Evolutionary conservation across 1,139 yeast species (phyloP).

Genomic region (Sugiyamaella xylanicola): DNA sequence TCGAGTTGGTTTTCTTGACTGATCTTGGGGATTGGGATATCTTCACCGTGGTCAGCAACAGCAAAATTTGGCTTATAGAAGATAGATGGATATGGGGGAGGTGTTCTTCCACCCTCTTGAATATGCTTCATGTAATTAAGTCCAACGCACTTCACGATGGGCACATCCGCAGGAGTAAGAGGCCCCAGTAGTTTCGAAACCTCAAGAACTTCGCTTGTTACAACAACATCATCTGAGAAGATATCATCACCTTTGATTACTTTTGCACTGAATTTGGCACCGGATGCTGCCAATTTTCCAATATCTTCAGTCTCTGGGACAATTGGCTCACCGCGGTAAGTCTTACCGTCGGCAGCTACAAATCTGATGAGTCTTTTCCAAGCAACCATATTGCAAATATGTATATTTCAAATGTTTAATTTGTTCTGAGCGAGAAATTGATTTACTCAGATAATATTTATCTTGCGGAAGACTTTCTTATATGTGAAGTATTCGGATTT

Average conservation of each 20-base stretch:
- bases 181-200: constrained; percentile 12
- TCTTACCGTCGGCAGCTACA: constrained; percentile 17
- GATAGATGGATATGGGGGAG: constrained; percentile 12
- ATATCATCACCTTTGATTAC: constrained; percentile 16
- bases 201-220: constrained; percentile 13
- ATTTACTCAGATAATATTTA: background rate
- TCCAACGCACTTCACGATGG: constrained; percentile 22
- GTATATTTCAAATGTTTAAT: background rate
- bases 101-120: constrained; percentile 14
- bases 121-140: constrained; percentile 26
- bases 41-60: constrained; percentile 5
- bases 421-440: too few species aligned
- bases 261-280: constrained; percentile 26
- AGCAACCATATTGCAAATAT: constrained; percentile 19
- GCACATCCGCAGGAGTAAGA: constrained; percentile 7
- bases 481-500: background rate
- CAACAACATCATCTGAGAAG: constrained; percentile 9
- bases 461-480: too few species aligned
- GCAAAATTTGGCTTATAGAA: constrained; percentile 7
- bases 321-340: constrained; percentile 19
- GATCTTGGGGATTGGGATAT: constrained; percentile 20
- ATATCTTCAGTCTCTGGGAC: constrained; percentile 17
- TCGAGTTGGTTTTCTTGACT: constrained; percentile 16
- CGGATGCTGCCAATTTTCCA: constrained; percentile 28
- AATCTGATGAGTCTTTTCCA: constrained; percentile 21